Base-by-base conservation (phyloP, 129 eudicot species). In the Dittrichia graveolens region DNA sequence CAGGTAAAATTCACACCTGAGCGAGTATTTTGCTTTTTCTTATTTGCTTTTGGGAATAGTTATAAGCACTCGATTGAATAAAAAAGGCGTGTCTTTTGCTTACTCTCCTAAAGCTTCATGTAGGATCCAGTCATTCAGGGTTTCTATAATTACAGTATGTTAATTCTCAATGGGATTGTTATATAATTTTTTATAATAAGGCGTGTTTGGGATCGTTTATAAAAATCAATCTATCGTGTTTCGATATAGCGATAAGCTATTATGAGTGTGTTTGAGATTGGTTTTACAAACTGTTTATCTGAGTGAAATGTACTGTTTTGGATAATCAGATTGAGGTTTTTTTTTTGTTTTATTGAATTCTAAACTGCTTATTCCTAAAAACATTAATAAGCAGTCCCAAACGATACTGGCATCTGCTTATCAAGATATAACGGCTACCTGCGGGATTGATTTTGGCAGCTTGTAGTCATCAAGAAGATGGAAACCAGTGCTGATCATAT, bases 391-490 rank as follows among this genome's bases (percentile, higher is more conserved):
- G 68, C 47, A 13, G 2, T 0, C 31, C 31, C 31, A 24, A 24
- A 2, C 31, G 2, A 24, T 4, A 45, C 44, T 35, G 46, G 44
- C 11, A 19, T 64, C 11, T 62, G 50, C 72, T 7, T 54, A n/a
- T 73, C 14, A 18, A 11, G 44, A 75, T 64, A 54, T 43, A 55
- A 40, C 12, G 4, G 35, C n/a, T 53, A 6, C 35, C 49, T 13
- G 7, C 42, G 38, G 47, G 39, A 41, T 77, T 39, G 54, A 60
- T 69, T 68, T 63, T 68, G 47, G 40, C 75, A 58, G 61, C 69
- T 58, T 38, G 37, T 60, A 47, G 61, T 15, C 43, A 41, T 64
- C 56, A 53, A 53, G 73, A 42, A 42, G 43, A 49, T n/a, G 52
- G 63, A 48, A 63, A 39, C 42, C 78, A 5, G 61, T 37, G 59